Evolutionary conservation across 352 stramenopile species (phyloP).

Genomic region (Phytophthora fragariae): DNA sequence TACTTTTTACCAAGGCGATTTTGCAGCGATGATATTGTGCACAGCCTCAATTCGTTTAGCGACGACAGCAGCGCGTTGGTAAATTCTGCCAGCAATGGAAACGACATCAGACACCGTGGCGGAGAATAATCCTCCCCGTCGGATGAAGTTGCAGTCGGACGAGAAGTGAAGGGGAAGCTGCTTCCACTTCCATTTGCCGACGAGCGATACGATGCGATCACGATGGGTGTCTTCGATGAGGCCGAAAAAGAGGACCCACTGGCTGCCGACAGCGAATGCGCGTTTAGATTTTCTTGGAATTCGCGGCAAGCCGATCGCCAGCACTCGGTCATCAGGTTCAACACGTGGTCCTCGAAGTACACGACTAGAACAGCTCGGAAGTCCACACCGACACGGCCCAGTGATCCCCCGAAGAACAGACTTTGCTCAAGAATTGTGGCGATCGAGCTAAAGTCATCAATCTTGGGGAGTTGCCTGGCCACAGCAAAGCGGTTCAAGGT

Average conservation of each 20-base stretch:
- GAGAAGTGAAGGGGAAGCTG: slow-evolving; percentile 39
- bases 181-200: slow-evolving; percentile 24
- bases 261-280: slow-evolving; percentile 44
- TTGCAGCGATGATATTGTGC: slow-evolving; percentile 70
- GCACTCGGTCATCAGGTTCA: slow-evolving; percentile 66
- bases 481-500: slow-evolving; percentile 12
- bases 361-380: slow-evolving; percentile 85
- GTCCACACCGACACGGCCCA: slow-evolving; percentile 83
- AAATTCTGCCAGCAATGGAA: slow-evolving; percentile 86
- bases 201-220: slow-evolving; percentile 76
- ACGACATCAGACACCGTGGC: slow-evolving; percentile 85
- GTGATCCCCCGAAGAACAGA: slow-evolving; percentile 85
- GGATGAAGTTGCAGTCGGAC: slow-evolving; percentile 7
- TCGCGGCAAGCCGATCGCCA: slow-evolving; percentile 68
- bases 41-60: slow-evolving; percentile 88
- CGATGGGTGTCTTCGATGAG: slow-evolving; percentile 65
- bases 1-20: slow-evolving; percentile 66
- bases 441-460: slow-evolving; percentile 85
- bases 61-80: slow-evolving; percentile 84
- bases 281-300: slow-evolving; percentile 66
- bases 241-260: slow-evolving; percentile 33
- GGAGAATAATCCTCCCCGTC: slow-evolving; percentile 65
- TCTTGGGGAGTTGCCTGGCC: slow-evolving; percentile 82
- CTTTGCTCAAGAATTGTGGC: slow-evolving; percentile 85
- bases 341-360: slow-evolving; percentile 84